phyloP scores from a whole-genome alignment of 2,329 filamentous ascomycete species.

The Scolecobasidium constrictum region DNA sequence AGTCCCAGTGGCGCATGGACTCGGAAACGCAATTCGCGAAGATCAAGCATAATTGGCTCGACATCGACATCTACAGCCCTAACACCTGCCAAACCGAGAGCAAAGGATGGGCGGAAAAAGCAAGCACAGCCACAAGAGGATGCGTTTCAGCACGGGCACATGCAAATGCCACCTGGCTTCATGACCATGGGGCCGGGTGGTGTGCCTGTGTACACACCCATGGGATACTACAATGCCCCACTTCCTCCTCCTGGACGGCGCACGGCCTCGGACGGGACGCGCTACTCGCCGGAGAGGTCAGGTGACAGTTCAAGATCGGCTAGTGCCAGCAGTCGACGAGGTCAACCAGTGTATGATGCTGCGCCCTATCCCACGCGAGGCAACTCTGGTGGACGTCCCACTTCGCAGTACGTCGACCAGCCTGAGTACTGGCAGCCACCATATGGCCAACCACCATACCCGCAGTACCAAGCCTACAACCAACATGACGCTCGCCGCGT shows the following conservation, averaged over 20 bases:
- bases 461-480: not conserved
- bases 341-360: not conserved
- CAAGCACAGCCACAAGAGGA: not conserved
- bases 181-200: conserved; percentile 7
- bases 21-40: conserved; percentile 3
- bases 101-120: not conserved
- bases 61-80: not conserved
- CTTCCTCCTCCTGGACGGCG: conserved; percentile 1
- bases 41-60: conserved; percentile 3
- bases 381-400: not conserved
- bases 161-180: conserved; percentile 7
- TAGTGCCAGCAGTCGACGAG: conserved; percentile 1
- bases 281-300: conserved; percentile 1
- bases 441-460: conserved; percentile 1
- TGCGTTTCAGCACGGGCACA: not conserved
- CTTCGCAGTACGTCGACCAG: not conserved
- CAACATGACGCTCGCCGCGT: conserved; percentile 6
- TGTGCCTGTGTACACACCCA: conserved; percentile 4
- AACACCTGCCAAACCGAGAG: conserved; percentile 1
- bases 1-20: conserved; percentile 3
- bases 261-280: conserved; percentile 2
- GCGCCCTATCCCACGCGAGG: conserved; percentile 3
- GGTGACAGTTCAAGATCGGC: conserved; percentile 6
- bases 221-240: not conserved
- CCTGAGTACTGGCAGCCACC: not conserved